Evolutionary conservation across 2,329 filamentous ascomycete genomes (phyloP).

Genomic region (Apiospora sp.): DNA sequence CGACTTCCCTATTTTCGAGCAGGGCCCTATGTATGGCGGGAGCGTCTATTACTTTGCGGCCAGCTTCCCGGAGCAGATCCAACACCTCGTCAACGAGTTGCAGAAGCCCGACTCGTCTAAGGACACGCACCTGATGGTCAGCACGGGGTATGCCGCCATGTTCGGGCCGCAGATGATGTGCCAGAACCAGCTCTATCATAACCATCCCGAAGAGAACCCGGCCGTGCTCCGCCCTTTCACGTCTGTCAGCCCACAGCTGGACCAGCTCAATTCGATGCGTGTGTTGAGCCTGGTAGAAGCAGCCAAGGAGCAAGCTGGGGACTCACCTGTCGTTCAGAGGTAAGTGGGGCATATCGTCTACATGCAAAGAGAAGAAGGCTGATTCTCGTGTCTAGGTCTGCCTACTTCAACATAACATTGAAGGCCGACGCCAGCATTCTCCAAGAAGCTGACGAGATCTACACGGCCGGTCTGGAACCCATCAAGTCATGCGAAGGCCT

Average conservation of each 20-base stretch:
- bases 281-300: constrained; percentile 25
- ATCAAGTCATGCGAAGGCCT: constrained; percentile 26
- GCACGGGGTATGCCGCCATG: constrained; percentile 24
- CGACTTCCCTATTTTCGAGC: constrained; percentile 29
- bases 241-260: constrained; percentile 1
- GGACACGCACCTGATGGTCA: constrained; percentile 27
- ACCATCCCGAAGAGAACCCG: constrained; percentile 28
- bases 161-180: constrained; percentile 24
- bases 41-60: constrained; percentile 20
- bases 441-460: constrained; percentile 25
- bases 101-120: constrained; percentile 29
- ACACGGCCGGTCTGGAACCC: constrained; percentile 22
- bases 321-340: neutral
- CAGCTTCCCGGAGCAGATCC: constrained; percentile 17
- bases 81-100: constrained; percentile 25
- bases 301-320: constrained; percentile 12
- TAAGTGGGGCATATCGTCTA: neutral
- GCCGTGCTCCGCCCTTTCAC: constrained; percentile 1
- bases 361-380: neutral
- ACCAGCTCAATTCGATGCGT: constrained; percentile 16
- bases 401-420: neutral
- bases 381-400: neutral
- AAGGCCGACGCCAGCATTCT: constrained; percentile 25
- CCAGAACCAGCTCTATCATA: constrained; percentile 29
- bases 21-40: constrained; percentile 29